Percentiles rank a stretch among this genome's conserved stretches.
Conservation (phyloP, 257 asterid genomes). For the Plantago elongata region DNA sequence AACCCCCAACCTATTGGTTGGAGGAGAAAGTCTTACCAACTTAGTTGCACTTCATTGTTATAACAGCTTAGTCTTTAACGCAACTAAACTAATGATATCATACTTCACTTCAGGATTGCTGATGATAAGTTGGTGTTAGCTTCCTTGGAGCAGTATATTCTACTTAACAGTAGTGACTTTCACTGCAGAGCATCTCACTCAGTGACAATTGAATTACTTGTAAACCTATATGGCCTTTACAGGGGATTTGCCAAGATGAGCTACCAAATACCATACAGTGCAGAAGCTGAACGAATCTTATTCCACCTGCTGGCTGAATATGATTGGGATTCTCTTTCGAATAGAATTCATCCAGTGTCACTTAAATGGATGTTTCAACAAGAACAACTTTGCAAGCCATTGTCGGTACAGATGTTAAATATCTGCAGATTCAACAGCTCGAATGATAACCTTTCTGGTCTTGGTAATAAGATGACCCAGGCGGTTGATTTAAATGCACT, state of each 20-base stretch:
- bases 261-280: slow-evolving; percentile 84
- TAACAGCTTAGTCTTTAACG: background rate
- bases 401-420: slow-evolving; percentile 57
- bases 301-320: slow-evolving; percentile 56
- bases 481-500: slow-evolving; percentile 42
- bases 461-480: slow-evolving; percentile 29
- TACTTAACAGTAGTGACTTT: slow-evolving; percentile 56
- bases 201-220: slow-evolving; percentile 44
- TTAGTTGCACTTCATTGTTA: no score
- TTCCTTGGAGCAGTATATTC: slow-evolving; percentile 86
- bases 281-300: slow-evolving; percentile 76
- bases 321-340: slow-evolving; percentile 71
- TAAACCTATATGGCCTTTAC: slow-evolving; percentile 68
- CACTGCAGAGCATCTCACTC: slow-evolving; percentile 34
- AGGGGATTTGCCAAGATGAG: slow-evolving; percentile 72
- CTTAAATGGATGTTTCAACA: slow-evolving; percentile 92
- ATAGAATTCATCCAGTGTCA: slow-evolving; percentile 60
- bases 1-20: no score
- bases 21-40: no score
- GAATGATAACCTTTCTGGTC: slow-evolving; percentile 26
- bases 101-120: slow-evolving; percentile 47
- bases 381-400: slow-evolving; percentile 59
- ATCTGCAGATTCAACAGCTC: slow-evolving; percentile 48
- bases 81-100: slow-evolving; percentile 5
- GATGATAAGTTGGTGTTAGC: slow-evolving; percentile 80